Conservation (phyloP, 495 filamentous ascomycete species). For the Talaromyces trachyspermus region DNA sequence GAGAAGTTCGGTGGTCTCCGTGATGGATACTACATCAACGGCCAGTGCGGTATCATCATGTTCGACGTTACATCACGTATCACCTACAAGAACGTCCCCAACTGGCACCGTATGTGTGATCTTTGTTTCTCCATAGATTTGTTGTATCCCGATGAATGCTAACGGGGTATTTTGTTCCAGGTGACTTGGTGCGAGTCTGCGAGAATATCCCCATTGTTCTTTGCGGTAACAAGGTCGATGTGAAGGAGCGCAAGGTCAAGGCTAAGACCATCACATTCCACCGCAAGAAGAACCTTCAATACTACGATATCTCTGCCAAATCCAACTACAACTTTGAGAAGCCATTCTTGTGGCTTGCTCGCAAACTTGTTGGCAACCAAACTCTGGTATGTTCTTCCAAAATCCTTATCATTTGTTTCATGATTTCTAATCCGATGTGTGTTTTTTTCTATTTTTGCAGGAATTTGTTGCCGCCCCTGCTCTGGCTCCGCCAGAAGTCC, state of each 20-base stretch:
- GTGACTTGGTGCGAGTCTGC: constrained; percentile 98
- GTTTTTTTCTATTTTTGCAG: constrained; percentile 31
- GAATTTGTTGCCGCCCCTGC: constrained; percentile 96
- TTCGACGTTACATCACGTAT: constrained; percentile 99
- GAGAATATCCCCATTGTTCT: constrained; percentile 99
- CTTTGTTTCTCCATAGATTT: not conserved
- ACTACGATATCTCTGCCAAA: constrained; percentile 99
- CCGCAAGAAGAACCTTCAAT: constrained; percentile 99
- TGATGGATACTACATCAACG: constrained; percentile 99
- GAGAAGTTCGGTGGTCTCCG: constrained; percentile 99
- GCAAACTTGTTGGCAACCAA: constrained; percentile 95
- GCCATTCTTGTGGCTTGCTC: constrained; percentile 98
- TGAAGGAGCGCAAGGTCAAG: constrained; percentile 99
- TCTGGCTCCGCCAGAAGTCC: constrained; percentile 85
- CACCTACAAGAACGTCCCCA: constrained; percentile 99
- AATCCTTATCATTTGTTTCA: constrained; percentile 10
- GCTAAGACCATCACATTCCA: constrained; percentile 99
- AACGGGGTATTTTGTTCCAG: constrained; percentile 38
- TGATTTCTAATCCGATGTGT: not conserved
- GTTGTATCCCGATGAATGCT: not conserved
- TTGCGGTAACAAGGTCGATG: constrained; percentile 99
- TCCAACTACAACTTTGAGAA: constrained; percentile 99
- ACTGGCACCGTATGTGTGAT: constrained; percentile 92
- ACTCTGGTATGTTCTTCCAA: constrained; percentile 56
- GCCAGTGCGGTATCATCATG: constrained; percentile 99